Base-by-base conservation (phyloP, 331 rosid genomes). In the Quercus tomentella region DNA sequence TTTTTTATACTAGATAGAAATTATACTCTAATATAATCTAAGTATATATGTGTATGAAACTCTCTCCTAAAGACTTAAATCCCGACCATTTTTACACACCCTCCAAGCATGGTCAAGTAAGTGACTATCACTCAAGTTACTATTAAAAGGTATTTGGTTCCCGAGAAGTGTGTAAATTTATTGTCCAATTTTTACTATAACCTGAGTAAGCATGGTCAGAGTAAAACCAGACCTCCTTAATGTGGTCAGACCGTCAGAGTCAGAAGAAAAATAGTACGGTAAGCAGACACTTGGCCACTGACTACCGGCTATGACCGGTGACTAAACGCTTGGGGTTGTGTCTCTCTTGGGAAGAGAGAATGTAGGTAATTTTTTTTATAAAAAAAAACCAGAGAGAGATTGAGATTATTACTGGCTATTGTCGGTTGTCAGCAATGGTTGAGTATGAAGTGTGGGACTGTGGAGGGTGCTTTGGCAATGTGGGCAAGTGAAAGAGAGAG, bases 231-330 rank as follows among this genome's bases (percentile, higher is more conserved):
- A 79, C 75, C 77, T 77, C 20, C 56, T 7, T 28, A 12, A 22
- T 28, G 16, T 2, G 58, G 67, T 18, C 35, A 18, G 43, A 17
- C 54, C 54, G 25, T 56, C 81, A 78, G 77, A 73, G 26, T 70
- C 26, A 14, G 82, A 72, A 72, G 45, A 41, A 68, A 60, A 20
- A 26, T 31, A 18, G 86, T 80, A 86, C 86, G 86, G 74, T 23
- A 7, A 56, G 68, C 62, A 77, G 81, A 72, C 68, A 78, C 17
- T 63, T 20, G 41, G 72, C 61, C 57, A 76, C 73, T 71, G 70
- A 78, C 70, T 58, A 87, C 91, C 87, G 93, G 87, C 86, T 75
- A 65, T 58, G 81, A 86, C 89, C 86, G 91, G 93, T 89, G 89
- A 91, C 87, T 76, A 83, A 56, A 83, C 90, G 76, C 14, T 71